A percentile compares a stretch with the other conserved stretches of the same genome.
Evolutionary conservation across 805 yeast species (phyloP).

Genomic region (Barnettozyma sp.): DNA sequence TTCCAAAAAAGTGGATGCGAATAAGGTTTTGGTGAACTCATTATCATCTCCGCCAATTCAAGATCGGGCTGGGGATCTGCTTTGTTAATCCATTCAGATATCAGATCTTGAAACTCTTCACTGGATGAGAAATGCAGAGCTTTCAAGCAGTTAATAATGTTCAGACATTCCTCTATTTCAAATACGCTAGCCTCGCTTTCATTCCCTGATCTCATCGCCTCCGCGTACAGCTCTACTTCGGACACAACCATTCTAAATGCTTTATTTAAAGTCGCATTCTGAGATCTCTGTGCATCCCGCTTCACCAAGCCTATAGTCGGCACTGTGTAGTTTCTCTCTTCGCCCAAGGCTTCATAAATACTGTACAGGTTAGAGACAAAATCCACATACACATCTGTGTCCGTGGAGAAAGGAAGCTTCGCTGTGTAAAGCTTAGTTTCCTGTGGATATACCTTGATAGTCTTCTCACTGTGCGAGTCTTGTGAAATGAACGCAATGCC

Average conservation of each 20-base stretch:
- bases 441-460: slow-evolving; percentile 28
- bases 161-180: slow-evolving; percentile 39
- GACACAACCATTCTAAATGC: slow-evolving; percentile 29
- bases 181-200: slow-evolving; percentile 25
- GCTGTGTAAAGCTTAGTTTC: slow-evolving; percentile 39
- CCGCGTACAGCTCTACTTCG: slow-evolving; percentile 30
- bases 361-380: slow-evolving; percentile 48
- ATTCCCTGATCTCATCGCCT: slow-evolving; percentile 27
- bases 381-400: slow-evolving; percentile 35
- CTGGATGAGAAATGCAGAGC: slow-evolving; percentile 39
- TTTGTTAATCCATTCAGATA: slow-evolving; percentile 57
- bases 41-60: slow-evolving; percentile 40
- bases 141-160: slow-evolving; percentile 51
- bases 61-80: slow-evolving; percentile 62
- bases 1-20: slow-evolving; percentile 55
- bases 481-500: slow-evolving; percentile 36
- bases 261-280: slow-evolving; percentile 30
- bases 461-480: slow-evolving; percentile 19
- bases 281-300: slow-evolving; percentile 29
- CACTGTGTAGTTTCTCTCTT: slow-evolving; percentile 35
- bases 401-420: slow-evolving; percentile 32
- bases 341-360: slow-evolving; percentile 43
- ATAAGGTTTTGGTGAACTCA: slow-evolving; percentile 39
- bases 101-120: slow-evolving; percentile 35
- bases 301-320: slow-evolving; percentile 35